Base-by-base conservation (phyloP, 2,329 filamentous ascomycete genomes). In the Ampelomyces quisqualis region DNA sequence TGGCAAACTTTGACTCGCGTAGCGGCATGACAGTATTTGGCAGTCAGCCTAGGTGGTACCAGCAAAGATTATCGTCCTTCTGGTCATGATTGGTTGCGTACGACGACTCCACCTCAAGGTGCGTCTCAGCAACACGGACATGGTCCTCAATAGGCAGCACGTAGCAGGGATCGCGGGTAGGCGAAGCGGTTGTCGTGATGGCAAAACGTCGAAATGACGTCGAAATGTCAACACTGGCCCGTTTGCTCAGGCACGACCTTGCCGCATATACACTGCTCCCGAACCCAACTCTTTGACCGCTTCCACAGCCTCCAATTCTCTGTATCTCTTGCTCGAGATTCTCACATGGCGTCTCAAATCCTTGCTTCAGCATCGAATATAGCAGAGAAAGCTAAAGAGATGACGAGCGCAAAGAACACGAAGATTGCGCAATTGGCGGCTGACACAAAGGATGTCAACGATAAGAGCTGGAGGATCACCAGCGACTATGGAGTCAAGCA, bases 401-500 rank as follows among this genome's bases (percentile, higher is more conserved):
- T 68, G 39, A 37, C 51, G 13, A 57, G 67, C 23, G 64, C 54
- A 26, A 47, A 58, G 35, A 46, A 59, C 48, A 71, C 74, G 49
- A 89, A 90, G 73, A 58, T 79, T 18, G 73, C 75, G 11, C 82
- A 90, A 56, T 72, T 90, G 33, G 65, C 73, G 18, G 68, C 70
- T 27, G 72, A 82, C 47, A 85, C 72, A 3, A 77, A 80, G 39
- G 76, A 88, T 59, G 74, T 80, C 2, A 70, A 77, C 30, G 68
- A 77, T 41, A 52, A 59, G 34, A 75, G 80, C 24, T 73, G 77
- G 21, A 75, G 78, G 26, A 80, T 90, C 51, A 91, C 88, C 0
- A 85, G 84, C 34, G 88, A 95, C 58, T 88, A 78, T 69, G 89
- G 89, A 15, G 81, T 85, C 19, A 88, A 84, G 67, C 78, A 89